Percentiles rank a stretch among this genome's conserved stretches.
phyloP scores from a whole-genome alignment of 2,329 filamentous ascomycete species.

The Verruconis gallopava region DNA sequence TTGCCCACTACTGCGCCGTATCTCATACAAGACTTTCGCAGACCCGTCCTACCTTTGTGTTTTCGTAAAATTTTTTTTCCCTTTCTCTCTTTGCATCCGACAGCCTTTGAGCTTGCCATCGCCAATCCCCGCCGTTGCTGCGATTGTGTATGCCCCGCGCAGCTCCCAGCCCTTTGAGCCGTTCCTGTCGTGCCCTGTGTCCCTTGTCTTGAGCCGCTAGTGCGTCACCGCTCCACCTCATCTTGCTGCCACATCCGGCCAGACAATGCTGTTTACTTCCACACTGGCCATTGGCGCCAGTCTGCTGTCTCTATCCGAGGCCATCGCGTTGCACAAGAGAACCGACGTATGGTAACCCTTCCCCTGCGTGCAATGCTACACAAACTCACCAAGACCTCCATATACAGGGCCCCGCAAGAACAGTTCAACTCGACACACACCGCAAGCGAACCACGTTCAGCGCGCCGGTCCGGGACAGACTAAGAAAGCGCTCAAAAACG shows the following conservation, averaged over 20 bases:
- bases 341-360: constrained; percentile 2
- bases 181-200: no score
- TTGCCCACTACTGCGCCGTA: no score
- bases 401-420: constrained; percentile 4
- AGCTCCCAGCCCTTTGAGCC: no score
- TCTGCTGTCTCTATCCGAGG: constrained; percentile 5
- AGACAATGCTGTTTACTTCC: constrained; percentile 3
- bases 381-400: neutral
- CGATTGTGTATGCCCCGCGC: no score
- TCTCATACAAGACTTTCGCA: no score
- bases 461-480: constrained; percentile 3
- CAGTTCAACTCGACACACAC: constrained; percentile 4
- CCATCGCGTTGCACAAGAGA: neutral
- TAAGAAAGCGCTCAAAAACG: constrained; percentile 5
- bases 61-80: neutral
- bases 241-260: neutral
- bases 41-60: no score
- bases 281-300: constrained; percentile 5
- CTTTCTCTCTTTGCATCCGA: no score
- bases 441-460: neutral
- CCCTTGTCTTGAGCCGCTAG: no score
- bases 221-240: no score
- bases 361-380: no score
- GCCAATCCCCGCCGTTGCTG: no score
- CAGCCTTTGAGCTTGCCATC: no score